These are phyloP conservation scores for Naganishia sp. DNA, from an alignment of 1,284 basidiomycete genomes.

Conservation along the genomic window DNA sequence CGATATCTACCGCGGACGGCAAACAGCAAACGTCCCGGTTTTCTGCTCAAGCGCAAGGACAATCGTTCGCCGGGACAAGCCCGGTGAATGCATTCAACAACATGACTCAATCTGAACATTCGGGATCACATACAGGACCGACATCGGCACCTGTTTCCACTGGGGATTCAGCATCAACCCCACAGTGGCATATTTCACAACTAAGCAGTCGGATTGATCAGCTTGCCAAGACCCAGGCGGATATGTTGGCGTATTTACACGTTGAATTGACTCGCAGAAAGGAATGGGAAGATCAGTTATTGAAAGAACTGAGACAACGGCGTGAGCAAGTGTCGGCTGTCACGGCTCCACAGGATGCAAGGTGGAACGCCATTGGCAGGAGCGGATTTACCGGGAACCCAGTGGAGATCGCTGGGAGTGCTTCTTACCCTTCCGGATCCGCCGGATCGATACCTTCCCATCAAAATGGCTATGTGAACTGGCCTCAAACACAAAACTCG, in stretches of 20 bases:
- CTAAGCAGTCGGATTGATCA: conserved; percentile 28
- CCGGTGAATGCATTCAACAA: neutral
- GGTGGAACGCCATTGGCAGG: conserved; percentile 1
- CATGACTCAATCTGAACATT: neutral
- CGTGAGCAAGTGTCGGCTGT: neutral
- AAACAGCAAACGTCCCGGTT: neutral
- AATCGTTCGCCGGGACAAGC: neutral
- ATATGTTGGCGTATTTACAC: conserved; percentile 32
- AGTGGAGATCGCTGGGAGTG: neutral
- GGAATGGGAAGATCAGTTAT: conserved; percentile 32
- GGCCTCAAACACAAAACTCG: neutral
- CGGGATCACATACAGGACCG: neutral
- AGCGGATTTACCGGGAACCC: neutral
- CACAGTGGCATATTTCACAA: conserved; percentile 5
- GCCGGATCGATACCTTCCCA: neutral
- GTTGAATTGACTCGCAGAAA: conserved; percentile 32
- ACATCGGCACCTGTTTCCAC: neutral
- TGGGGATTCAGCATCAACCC: neutral
- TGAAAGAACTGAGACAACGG: conserved; percentile 29
- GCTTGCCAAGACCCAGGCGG: conserved; percentile 32
- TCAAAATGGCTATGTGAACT: neutral
- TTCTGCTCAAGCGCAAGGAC: neutral
- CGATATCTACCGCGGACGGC: neutral
- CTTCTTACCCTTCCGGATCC: neutral
- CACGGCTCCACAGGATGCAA: neutral